These are phyloP conservation scores for Calonectria fujianensis DNA, from an alignment of 2,329 filamentous ascomycete genomes.

Conservation along the genomic window DNA sequence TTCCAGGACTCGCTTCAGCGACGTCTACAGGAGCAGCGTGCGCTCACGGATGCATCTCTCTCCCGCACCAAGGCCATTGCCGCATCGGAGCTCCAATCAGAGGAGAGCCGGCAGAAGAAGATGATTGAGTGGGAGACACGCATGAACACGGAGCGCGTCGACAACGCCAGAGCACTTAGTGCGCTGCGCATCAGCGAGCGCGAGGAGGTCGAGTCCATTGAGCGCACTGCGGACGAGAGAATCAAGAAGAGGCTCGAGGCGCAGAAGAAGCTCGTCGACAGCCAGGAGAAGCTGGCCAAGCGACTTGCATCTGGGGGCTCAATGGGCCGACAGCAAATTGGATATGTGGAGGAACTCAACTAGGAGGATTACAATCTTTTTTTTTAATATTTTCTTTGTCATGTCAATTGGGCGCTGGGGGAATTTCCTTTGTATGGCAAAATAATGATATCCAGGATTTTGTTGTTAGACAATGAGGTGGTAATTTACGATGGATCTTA, in stretches of 20 bases:
- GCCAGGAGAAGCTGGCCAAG: slow-evolving; percentile 63
- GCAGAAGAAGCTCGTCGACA: slow-evolving; percentile 72
- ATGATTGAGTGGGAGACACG: slow-evolving; percentile 70
- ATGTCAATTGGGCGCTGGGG: slow-evolving; percentile 41
- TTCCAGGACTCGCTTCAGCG: slow-evolving; percentile 58
- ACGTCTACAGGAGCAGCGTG: slow-evolving; percentile 67
- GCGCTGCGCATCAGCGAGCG: slow-evolving; percentile 70
- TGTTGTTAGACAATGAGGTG: slow-evolving; percentile 1
- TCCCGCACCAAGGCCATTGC: slow-evolving; percentile 66
- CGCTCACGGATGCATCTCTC: slow-evolving; percentile 67
- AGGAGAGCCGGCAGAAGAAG: slow-evolving; percentile 65
- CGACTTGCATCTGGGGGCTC: slow-evolving; percentile 62
- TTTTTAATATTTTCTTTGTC: slow-evolving; percentile 28
- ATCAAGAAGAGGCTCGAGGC: slow-evolving; percentile 68
- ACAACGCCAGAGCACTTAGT: slow-evolving; percentile 70
- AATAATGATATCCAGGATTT: slow-evolving; percentile 22
- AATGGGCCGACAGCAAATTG: slow-evolving; percentile 69
- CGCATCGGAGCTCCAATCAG: slow-evolving; percentile 67
- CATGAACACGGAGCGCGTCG: slow-evolving; percentile 67
- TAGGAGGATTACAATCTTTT: slow-evolving; percentile 49
- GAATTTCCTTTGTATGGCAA: slow-evolving; percentile 24
- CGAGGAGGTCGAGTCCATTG: slow-evolving; percentile 70
- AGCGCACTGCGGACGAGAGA: slow-evolving; percentile 67
- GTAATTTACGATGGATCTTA: slow-evolving; percentile 3
- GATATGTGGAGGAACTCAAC: slow-evolving; percentile 73